Base-by-base conservation (phyloP, 1,284 basidiomycete species). In the Pyrrhoderma lamaoense region DNA sequence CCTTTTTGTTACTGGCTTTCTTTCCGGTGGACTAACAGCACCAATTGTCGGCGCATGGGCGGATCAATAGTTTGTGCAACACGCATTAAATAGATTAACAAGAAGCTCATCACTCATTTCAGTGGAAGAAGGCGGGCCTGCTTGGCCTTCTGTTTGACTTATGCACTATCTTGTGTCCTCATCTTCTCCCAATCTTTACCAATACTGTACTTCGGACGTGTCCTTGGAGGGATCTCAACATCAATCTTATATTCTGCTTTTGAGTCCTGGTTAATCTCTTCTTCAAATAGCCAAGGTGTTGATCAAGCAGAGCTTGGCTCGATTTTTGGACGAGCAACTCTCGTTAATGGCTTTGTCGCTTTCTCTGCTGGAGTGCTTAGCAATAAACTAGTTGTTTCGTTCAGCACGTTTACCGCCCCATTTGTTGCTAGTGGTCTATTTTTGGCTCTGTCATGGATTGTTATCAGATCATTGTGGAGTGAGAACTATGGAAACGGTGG, bases 1-100 rank as follows among this genome's bases (percentile, higher is more conserved):
- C 18, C 67, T 87, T 25, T 87, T 87, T 58, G 82, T 87, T 8
- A 82, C 80, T 0, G 84, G 85, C 0, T 87, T 87, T 63, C 60
- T 84, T 42, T 81, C 82, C 22, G 85, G 80, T 3, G 85, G 80
- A 2, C 50, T 85, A 3, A 72, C 77, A 3, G 83, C 83, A 0
- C 85, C 85, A 1, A 62, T 84, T 2, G 75, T 87, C 0, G 85
- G 85, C 11, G 79, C 79, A 14, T 86, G 82, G 85, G 85, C 85
- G 7, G 85, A 86, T 63, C 77, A 82, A 62, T 72, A 83, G 82
- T 84, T 54, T 57, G 81, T 69, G n/a, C 9, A 27, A 22, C 19
- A 23, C 39, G 39, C 35, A 19, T 36, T 27, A n/a, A 5, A 4
- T 27, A 21, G 40, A 11, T 31, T 31, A 31, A 43, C 13, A 45